Base-by-base conservation (phyloP, 2,329 filamentous ascomycete genomes). In the Sporothrix luriei region DNA sequence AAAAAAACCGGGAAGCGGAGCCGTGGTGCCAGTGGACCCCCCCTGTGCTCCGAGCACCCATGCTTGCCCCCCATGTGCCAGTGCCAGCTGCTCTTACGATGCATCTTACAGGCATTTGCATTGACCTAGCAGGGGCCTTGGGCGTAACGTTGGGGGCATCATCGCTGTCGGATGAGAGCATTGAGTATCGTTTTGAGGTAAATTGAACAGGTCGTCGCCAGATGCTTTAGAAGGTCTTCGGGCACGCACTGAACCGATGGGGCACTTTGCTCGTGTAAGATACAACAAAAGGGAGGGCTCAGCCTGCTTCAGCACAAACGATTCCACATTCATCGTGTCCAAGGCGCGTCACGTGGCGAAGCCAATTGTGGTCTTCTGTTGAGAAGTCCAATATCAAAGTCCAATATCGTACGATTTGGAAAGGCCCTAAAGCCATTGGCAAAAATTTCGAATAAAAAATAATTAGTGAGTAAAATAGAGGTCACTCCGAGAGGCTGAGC, bases 1-100 rank as follows among this genome's bases (percentile, higher is more conserved):
- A 33, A 48, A 64, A 64, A 64, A 64, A 64, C 59, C 38, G 61
- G 61, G 61, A 65, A 65, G 61, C 61, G 61, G 61, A 33, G 61
- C 61, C 24, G 55, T n/a, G 29, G 54, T 57, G 54, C 10, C 52
- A 46, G 40, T 48, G 43, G 43, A 6, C 43, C 43, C 43, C 43
- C 43, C 43, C 5, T 16, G 43, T 48, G 43, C 13, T 33, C 33
- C 33, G 33, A 7, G 33, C 33, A 33, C 33, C 33, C 33, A 33
- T 33, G 33, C 33, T 9, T 33, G 33, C 33, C 33, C 33, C 33
- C 1, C 33, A 33, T 33, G 6, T 33, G 33, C 33, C 33, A 33
- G 33, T 7, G n/a, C n/a, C n/a, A n/a, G n/a, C n/a, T n/a, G n/a
- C n/a, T n/a, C n/a, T n/a, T n/a, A n/a, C n/a, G n/a, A n/a, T 33